Base-by-base conservation (phyloP, 768 basidiomycete species). In the Tricholoma sp. region DNA sequence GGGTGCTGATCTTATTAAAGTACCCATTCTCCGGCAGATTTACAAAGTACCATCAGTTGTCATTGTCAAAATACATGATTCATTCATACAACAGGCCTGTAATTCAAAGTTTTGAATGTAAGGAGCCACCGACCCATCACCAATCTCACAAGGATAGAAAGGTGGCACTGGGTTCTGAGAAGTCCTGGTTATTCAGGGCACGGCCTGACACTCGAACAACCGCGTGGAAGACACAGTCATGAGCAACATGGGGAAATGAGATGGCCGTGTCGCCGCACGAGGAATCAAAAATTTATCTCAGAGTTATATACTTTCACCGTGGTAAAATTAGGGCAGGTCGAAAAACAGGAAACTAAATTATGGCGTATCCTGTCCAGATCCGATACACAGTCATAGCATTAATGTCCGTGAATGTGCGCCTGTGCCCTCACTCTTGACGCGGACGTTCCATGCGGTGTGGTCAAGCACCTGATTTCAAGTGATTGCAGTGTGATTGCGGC, bases 161-260 rank as follows among this genome's bases (percentile, higher is more conserved):
- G 73, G 78, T 72, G 81, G 85, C 67, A 77, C 64, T 72, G 87
- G 88, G 89, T 90, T 52, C 88, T 91, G 63, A 90, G 89, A 91
- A 79, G 86, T 85, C 84, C 88, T 70, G 58, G 61, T 88, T 74
- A 57, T 61, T 91, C 88, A 79, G 75, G 76, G 76, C 89, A 87
- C 87, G 80, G 78, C 85, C 77, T 89, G 89, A 91, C 89, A 89
- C 89, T 91, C 89, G 69, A 90, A 91, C 88, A 70, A 77, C 86
- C 79, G 82, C 85, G 77, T 88, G 67, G 65, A 72, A 65, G 65
- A 37, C 15, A 78, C 85, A 75, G 81, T 78, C 76, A 88, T 85
- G 89, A 91, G 89, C 89, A 91, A 91, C 89, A 88, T 82, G 82
- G 89, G 89, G 85, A 87, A 88, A 69, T 53, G 68, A 69, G 62